These are phyloP conservation scores for Beverwykella pulmonaria DNA, from an alignment of 495 filamentous ascomycete species.

Conservation along the genomic window DNA sequence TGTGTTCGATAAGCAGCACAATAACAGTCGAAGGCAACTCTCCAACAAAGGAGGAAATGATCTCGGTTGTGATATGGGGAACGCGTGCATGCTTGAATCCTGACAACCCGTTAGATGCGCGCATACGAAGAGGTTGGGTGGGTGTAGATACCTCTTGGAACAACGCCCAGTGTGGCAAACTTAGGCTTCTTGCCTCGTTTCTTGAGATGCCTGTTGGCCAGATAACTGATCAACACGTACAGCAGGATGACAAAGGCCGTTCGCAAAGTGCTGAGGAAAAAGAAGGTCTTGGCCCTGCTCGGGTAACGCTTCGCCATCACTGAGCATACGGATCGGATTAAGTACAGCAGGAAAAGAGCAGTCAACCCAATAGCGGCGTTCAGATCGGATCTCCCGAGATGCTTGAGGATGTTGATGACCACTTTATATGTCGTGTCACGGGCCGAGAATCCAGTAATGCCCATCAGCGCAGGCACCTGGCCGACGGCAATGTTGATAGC, in stretches of 20 bases:
- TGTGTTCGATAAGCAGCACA: constrained; percentile 84
- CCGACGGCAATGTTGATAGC: constrained; percentile 87
- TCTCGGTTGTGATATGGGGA: constrained; percentile 64
- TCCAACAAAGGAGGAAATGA: constrained; percentile 63
- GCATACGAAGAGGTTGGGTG: not conserved
- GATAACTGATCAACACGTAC: constrained; percentile 89
- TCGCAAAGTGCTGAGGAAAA: constrained; percentile 86
- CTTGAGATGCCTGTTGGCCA: constrained; percentile 70
- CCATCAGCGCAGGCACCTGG: constrained; percentile 85
- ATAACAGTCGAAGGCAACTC: constrained; percentile 82
- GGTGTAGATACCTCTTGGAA: constrained; percentile 66
- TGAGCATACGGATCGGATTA: constrained; percentile 72
- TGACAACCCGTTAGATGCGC: constrained; percentile 35
- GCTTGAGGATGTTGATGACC: constrained; percentile 83
- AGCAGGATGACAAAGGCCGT: constrained; percentile 91
- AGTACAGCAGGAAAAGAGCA: constrained; percentile 79
- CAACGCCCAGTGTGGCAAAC: constrained; percentile 70
- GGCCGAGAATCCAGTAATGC: constrained; percentile 75
- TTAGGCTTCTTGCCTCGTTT: constrained; percentile 51
- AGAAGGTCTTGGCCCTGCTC: constrained; percentile 70
- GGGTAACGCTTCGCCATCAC: constrained; percentile 70
- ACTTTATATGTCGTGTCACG: constrained; percentile 80
- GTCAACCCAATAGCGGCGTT: constrained; percentile 91
- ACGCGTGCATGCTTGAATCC: constrained; percentile 81
- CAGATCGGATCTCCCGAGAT: constrained; percentile 66